Percentiles rank a stretch among this genome's conserved stretches.
phyloP scores from a whole-genome alignment of 495 filamentous ascomycete species.

The Penicilliopsis zonata region DNA sequence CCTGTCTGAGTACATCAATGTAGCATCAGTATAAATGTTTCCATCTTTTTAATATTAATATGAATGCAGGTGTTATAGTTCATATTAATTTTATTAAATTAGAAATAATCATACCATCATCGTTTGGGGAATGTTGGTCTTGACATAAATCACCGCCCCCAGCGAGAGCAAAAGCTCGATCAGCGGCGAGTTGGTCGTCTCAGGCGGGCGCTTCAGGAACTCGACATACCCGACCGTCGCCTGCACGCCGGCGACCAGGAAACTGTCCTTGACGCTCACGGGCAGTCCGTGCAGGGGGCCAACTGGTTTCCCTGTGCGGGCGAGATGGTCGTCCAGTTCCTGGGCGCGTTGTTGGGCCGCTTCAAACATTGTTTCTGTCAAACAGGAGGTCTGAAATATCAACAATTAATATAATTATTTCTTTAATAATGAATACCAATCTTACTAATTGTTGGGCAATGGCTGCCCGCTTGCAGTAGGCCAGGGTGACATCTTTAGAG shows the following conservation, averaged over 20 bases:
- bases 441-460: too few relatives aligned
- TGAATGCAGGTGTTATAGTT: too few relatives aligned
- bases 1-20: slow-evolving; percentile 5
- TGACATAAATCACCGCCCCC: slow-evolving; percentile 48
- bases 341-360: slow-evolving; percentile 45
- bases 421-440: too few relatives aligned
- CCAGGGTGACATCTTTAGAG: slow-evolving; percentile 39
- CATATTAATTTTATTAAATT: too few relatives aligned
- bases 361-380: slow-evolving; percentile 56
- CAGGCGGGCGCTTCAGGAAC: slow-evolving; percentile 38
- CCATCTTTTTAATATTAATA: slow-evolving; percentile 27
- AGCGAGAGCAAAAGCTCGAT: slow-evolving; percentile 26
- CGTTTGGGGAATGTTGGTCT: slow-evolving; percentile 55
- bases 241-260: slow-evolving; percentile 47
- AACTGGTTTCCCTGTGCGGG: slow-evolving; percentile 31
- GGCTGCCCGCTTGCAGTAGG: slow-evolving; percentile 54
- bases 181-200: slow-evolving; percentile 28
- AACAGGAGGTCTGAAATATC: slow-evolving; percentile 20
- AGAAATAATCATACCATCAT: too few relatives aligned
- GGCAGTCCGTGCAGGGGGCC: slow-evolving; percentile 61
- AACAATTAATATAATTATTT: background rate
- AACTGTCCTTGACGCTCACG: slow-evolving; percentile 53
- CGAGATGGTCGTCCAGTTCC: slow-evolving; percentile 43
- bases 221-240: slow-evolving; percentile 49
- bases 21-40: slow-evolving; percentile 23